These are phyloP conservation scores for Trametes sp. DNA, from an alignment of 1,284 basidiomycete genomes.

Conservation along the genomic window DNA sequence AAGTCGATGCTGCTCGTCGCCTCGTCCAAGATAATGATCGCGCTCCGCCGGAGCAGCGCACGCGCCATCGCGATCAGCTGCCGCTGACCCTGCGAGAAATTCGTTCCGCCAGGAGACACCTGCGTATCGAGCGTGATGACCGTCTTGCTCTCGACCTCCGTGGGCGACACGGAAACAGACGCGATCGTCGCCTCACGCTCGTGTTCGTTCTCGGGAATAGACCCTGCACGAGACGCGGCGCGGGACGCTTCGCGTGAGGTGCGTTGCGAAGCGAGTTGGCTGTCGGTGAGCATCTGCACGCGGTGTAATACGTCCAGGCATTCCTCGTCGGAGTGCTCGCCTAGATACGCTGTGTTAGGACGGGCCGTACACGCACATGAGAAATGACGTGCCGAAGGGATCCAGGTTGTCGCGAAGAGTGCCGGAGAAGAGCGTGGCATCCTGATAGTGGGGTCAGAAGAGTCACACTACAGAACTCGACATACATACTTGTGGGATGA, in stretches of 20 bases:
- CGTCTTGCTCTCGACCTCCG: constrained; percentile 59
- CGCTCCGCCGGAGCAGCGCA: constrained; percentile 77
- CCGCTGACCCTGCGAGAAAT: constrained; percentile 87
- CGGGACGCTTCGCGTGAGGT: constrained; percentile 59
- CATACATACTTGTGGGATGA: constrained; percentile 74
- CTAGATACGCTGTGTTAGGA: constrained; percentile 42
- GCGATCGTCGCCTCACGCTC: constrained; percentile 45
- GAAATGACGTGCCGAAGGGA: constrained; percentile 66
- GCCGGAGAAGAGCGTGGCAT: constrained; percentile 86
- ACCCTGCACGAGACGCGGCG: constrained; percentile 56
- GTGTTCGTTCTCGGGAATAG: constrained; percentile 50
- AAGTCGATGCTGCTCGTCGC: constrained; percentile 83
- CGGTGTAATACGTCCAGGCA: constrained; percentile 72
- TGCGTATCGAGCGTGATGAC: constrained; percentile 72
- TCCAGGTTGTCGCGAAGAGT: constrained; percentile 89
- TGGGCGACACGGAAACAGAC: constrained; percentile 48
- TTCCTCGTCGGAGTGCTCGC: constrained; percentile 83
- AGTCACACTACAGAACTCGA: background rate
- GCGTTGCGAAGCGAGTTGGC: constrained; percentile 51
- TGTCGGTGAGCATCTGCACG: constrained; percentile 67
- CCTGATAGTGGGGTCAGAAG: constrained; percentile 47
- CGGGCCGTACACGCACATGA: constrained; percentile 18
- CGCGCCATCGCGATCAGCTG: constrained; percentile 86
- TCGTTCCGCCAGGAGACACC: constrained; percentile 81
- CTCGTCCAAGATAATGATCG: constrained; percentile 86